These are phyloP conservation scores for Penicillium expansum DNA, from an alignment of 2,329 filamentous ascomycete species.

Conservation along the genomic window DNA sequence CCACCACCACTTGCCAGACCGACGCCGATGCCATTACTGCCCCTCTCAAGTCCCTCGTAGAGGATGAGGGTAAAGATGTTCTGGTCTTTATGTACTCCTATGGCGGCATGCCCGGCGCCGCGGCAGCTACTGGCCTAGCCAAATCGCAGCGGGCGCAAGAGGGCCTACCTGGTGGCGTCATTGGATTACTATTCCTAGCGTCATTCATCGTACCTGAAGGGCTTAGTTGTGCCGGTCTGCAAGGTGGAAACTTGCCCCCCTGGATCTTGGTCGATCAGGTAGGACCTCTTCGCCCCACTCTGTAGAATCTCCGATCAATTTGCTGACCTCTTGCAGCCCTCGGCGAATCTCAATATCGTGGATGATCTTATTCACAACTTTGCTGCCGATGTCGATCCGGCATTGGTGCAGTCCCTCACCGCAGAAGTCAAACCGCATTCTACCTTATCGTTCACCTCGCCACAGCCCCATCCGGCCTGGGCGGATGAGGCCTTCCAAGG, in stretches of 20 bases:
- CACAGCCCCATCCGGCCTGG: conserved; percentile 27
- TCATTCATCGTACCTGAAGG: conserved; percentile 41
- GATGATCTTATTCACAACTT: conserved; percentile 16
- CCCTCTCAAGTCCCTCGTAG: neutral
- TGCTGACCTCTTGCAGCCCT: neutral
- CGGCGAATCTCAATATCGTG: conserved; percentile 11
- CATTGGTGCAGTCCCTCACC: neutral
- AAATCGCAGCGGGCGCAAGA: conserved; percentile 2
- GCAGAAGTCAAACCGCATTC: conserved; percentile 23
- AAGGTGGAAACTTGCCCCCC: conserved; percentile 23
- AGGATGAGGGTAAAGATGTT: neutral
- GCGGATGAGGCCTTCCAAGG: conserved; percentile 12
- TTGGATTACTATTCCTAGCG: conserved; percentile 33
- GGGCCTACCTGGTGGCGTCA: conserved; percentile 1
- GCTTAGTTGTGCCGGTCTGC: conserved; percentile 20
- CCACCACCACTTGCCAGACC: conserved; percentile 28
- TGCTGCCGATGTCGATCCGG: conserved; percentile 14
- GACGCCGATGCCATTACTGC: conserved; percentile 34
- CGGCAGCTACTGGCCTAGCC: neutral
- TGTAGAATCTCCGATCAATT: neutral
- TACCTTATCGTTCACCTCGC: conserved; percentile 22
- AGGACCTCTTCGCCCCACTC: neutral
- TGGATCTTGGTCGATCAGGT: conserved; percentile 29
- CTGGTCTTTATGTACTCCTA: neutral
- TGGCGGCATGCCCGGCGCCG: neutral